Percentiles rank a stretch among this genome's conserved stretches.
Evolutionary conservation across 2,329 filamentous ascomycete genomes (phyloP).

Genomic region (Fusarium sp.): DNA sequence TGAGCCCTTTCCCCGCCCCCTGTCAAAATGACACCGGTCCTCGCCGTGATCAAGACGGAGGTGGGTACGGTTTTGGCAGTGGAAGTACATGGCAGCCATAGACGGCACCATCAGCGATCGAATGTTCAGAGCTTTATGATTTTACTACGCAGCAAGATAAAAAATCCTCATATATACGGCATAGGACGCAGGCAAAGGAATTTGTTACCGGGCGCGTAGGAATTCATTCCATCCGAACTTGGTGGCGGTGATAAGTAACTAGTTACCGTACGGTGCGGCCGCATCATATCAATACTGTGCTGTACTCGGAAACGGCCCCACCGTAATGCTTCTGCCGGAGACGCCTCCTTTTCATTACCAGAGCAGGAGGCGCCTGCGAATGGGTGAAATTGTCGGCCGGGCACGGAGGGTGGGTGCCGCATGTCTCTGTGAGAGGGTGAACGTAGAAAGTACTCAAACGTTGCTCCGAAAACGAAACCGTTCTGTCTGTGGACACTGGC

Average conservation of each 20-base stretch:
- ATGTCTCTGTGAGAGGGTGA: slow-evolving; percentile 14
- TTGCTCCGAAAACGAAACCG: neutral
- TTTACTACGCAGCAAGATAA: neutral
- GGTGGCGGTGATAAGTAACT: neutral
- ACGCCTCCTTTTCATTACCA: slow-evolving; percentile 20
- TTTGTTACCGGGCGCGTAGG: neutral
- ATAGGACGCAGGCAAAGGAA: neutral
- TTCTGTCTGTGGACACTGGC: slow-evolving; percentile 1
- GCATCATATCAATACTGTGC: slow-evolving; percentile 3
- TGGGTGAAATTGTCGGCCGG: slow-evolving; percentile 13
- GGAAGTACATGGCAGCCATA: neutral
- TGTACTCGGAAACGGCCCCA: slow-evolving; percentile 31
- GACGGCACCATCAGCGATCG: neutral
- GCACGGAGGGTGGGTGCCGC: slow-evolving; percentile 9
- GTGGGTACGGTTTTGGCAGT: slow-evolving; percentile 29
- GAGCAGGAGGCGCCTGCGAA: slow-evolving; percentile 8
- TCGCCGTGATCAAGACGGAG: slow-evolving; percentile 33
- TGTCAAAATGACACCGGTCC: slow-evolving; percentile 18
- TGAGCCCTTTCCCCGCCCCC: slow-evolving; percentile 25
- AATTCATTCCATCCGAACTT: neutral
- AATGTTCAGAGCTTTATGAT: no score
- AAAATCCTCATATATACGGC: neutral
- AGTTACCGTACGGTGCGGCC: slow-evolving; percentile 18
- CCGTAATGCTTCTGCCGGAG: slow-evolving; percentile 24
- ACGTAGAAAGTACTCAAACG: neutral